phyloP scores from a whole-genome alignment of 805 yeast species.

The Pichia ethanolica region DNA sequence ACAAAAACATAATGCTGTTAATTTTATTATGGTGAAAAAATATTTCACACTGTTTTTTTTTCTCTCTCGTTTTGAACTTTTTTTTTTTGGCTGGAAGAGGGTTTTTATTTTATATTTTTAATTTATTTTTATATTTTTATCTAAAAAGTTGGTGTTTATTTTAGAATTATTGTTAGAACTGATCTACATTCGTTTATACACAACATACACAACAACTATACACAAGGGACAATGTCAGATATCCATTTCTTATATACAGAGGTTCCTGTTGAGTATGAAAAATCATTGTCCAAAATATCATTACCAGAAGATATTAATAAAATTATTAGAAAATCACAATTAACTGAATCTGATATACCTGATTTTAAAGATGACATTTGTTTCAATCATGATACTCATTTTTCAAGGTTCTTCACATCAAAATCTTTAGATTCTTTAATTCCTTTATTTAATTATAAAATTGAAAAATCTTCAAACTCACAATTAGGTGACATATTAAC shows the following conservation, averaged over 20 bases:
- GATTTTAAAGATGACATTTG: background rate
- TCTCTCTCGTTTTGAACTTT: too few relatives aligned
- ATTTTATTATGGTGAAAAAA: too few relatives aligned
- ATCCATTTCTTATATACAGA: background rate
- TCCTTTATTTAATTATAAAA: background rate
- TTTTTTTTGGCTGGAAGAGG: too few relatives aligned
- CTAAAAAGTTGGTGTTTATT: too few relatives aligned
- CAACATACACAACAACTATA: background rate
- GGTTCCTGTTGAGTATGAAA: background rate
- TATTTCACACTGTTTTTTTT: too few relatives aligned
- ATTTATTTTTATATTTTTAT: too few relatives aligned
- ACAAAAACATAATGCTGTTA: too few relatives aligned
- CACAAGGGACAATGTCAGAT: background rate
- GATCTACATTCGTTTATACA: too few relatives aligned
- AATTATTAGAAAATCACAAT: constrained; percentile 1
- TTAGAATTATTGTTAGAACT: too few relatives aligned
- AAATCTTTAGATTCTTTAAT: background rate
- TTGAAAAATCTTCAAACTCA: background rate
- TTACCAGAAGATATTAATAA: constrained; percentile 9
- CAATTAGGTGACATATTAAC: background rate
- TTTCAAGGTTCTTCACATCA: constrained; percentile 1
- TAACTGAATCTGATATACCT: background rate
- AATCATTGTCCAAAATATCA: background rate
- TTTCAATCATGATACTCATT: background rate
- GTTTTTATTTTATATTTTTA: too few relatives aligned